Percentiles rank a stretch among this genome's conserved stretches.
These are phyloP conservation scores for Mycena vulgaris DNA, from an alignment of 768 basidiomycete species.

Conservation along the genomic window DNA sequence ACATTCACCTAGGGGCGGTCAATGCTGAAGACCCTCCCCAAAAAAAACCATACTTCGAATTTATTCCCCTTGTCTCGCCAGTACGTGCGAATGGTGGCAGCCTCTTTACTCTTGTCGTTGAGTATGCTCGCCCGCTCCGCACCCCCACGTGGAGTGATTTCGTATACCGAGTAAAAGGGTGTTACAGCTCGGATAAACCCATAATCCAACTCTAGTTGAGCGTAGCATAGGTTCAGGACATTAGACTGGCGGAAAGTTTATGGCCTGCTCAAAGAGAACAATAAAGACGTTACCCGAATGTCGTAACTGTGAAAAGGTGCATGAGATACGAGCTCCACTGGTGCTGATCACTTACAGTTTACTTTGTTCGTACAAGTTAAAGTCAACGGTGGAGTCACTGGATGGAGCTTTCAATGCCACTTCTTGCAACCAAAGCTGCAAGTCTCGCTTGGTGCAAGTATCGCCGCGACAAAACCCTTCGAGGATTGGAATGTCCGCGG, in stretches of 20 bases:
- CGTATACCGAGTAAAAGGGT: conserved; percentile 61
- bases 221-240: conserved; percentile 61
- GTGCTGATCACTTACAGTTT: conserved; percentile 49
- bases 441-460: conserved; percentile 56
- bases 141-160: conserved; percentile 48
- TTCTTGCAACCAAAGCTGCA: conserved; percentile 59
- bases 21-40: not conserved
- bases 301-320: conserved; percentile 49
- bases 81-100: conserved; percentile 47
- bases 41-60: conserved; percentile 9
- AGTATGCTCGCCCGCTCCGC: conserved; percentile 48
- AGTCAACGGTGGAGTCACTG: conserved; percentile 55
- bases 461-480: conserved; percentile 67
- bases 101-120: conserved; percentile 49
- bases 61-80: conserved; percentile 45
- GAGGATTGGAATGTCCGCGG: conserved; percentile 60
- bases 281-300: conserved; percentile 43
- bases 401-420: conserved; percentile 53
- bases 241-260: conserved; percentile 48
- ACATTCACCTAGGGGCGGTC: conserved; percentile 52
- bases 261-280: not conserved
- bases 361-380: conserved; percentile 59
- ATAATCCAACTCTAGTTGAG: conserved; percentile 64
- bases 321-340: not conserved
- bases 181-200: conserved; percentile 61